phyloP scores from a whole-genome alignment of 2,329 filamentous ascomycete species.

The Alternaria alternata region DNA sequence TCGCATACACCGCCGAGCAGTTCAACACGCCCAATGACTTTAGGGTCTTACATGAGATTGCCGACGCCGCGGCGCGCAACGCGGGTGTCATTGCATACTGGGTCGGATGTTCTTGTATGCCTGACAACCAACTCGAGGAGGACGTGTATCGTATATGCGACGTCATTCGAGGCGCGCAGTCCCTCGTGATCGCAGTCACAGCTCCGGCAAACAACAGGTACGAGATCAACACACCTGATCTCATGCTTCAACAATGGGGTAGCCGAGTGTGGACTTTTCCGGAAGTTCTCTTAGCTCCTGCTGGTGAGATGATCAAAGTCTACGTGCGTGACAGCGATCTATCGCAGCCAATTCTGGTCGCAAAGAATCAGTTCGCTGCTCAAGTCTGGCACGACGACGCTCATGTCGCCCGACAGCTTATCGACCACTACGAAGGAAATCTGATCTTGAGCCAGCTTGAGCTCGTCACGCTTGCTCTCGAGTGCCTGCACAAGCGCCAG shows the following conservation, averaged over 20 bases:
- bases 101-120: slow-evolving; percentile 56
- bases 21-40: slow-evolving; percentile 45
- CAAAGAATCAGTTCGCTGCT: slow-evolving; percentile 54
- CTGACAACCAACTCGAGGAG: slow-evolving; percentile 45
- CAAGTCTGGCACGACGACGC: slow-evolving; percentile 53
- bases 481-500: slow-evolving; percentile 52
- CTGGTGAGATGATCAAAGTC: slow-evolving; percentile 39
- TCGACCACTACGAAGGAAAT: slow-evolving; percentile 58
- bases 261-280: slow-evolving; percentile 59
- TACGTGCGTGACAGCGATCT: slow-evolving; percentile 43
- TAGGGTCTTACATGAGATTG: slow-evolving; percentile 45
- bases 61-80: slow-evolving; percentile 49
- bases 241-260: slow-evolving; percentile 55
- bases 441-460: slow-evolving; percentile 54
- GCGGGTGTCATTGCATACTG: slow-evolving; percentile 54
- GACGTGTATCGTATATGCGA: slow-evolving; percentile 57
- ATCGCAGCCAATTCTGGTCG: slow-evolving; percentile 32
- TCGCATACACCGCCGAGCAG: slow-evolving; percentile 54
- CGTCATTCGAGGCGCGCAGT: slow-evolving; percentile 54
- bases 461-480: slow-evolving; percentile 52
- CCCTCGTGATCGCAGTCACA: slow-evolving; percentile 54
- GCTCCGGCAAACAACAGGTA: slow-evolving; percentile 29
- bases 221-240: slow-evolving; percentile 31
- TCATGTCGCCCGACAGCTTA: slow-evolving; percentile 49
- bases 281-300: slow-evolving; percentile 51